Evolutionary conservation across 805 yeast species (phyloP), one percentile per base, ranked within the genome.

Genomic region (Suhomyces tanzawaensis): DNA sequence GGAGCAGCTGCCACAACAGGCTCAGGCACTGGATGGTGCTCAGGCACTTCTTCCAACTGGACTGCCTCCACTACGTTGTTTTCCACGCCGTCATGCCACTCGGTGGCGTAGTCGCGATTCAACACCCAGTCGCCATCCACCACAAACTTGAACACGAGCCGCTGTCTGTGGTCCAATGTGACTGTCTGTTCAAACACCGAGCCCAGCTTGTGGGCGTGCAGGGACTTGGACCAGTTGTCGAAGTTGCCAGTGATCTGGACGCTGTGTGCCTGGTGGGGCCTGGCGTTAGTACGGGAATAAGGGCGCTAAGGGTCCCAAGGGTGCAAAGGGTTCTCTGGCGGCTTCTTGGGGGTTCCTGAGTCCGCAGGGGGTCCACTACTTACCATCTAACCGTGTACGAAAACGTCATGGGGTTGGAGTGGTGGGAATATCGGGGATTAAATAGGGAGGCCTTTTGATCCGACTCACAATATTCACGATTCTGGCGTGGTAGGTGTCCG

Each of bases 201-300:
- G 8, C 41, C 44, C 23, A 51, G 46, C 3, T 55, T 50, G n/a
- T 33, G 42, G 7, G 50, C 51, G 4, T 44, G 45, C 7, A 36
- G 28, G 13, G 52, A 39, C 37, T 52, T 49, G 9, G 60, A 40
- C 74, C 74, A 69, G 39, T 60, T 47, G 44, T 68, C 72, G 46
- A 69, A 69, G 45, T 50, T 58, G 4, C 74, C 74, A 1, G 73
- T 67, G 16, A 68, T 60, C 19, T 57, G 58, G 18, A 68, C 60
- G 7, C 61, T 48, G 5, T 42, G 30, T 19, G 43, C 47, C 18
- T 17, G 29, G 17, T 29, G 22, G 5, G 34, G 37, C 47, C 47
- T 44, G 36, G 6, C 4, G 47, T 43, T 42, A 42, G 42, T 39
- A 36, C 14, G 12, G 12, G 9, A 14, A 16, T n/a, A n/a, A n/a